These are phyloP conservation scores for Ramalina intermedia DNA, from an alignment of 495 filamentous ascomycete species.

Conservation along the genomic window DNA sequence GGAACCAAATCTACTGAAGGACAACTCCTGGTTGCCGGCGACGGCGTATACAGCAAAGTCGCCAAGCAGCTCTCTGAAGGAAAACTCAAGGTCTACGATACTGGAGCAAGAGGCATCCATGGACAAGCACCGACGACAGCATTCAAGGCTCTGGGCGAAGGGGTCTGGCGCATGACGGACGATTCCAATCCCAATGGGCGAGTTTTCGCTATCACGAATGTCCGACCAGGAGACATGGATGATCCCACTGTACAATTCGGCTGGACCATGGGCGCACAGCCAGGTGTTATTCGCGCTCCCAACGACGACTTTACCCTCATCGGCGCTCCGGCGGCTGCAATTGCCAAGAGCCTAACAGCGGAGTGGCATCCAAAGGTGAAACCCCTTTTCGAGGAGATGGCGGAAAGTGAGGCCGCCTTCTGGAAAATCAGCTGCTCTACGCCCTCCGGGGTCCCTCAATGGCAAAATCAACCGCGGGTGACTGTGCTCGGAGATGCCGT, in stretches of 20 bases:
- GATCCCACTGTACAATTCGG: constrained; percentile 36
- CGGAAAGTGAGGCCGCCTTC: too few species aligned
- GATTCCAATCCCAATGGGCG: constrained; percentile 21
- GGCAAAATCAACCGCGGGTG: too few species aligned
- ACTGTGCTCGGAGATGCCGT: too few species aligned
- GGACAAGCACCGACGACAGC: constrained; percentile 38
- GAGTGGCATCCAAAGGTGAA: too few species aligned
- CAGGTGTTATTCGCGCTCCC: constrained; percentile 33
- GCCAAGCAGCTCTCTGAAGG: constrained; percentile 35
- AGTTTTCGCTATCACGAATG: constrained; percentile 39
- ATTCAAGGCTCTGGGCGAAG: constrained; percentile 39
- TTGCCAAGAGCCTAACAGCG: constrained; percentile 16
- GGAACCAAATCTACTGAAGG: constrained; percentile 36
- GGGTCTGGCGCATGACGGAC: constrained; percentile 32
- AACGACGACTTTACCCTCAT: constrained; percentile 37
- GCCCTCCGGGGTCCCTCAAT: too few species aligned
- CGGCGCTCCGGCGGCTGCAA: constrained; percentile 32
- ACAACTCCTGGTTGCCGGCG: constrained; percentile 33
- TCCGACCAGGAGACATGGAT: constrained; percentile 38
- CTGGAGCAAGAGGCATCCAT: constrained; percentile 39
- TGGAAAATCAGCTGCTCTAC: too few species aligned
- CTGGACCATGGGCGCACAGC: constrained; percentile 39
- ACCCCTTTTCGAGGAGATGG: too few species aligned
- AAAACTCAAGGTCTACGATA: constrained; percentile 36
- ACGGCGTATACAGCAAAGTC: constrained; percentile 36